phyloP scores from a whole-genome alignment of 305 asterid genomes.

The Euphrasia arctica region DNA sequence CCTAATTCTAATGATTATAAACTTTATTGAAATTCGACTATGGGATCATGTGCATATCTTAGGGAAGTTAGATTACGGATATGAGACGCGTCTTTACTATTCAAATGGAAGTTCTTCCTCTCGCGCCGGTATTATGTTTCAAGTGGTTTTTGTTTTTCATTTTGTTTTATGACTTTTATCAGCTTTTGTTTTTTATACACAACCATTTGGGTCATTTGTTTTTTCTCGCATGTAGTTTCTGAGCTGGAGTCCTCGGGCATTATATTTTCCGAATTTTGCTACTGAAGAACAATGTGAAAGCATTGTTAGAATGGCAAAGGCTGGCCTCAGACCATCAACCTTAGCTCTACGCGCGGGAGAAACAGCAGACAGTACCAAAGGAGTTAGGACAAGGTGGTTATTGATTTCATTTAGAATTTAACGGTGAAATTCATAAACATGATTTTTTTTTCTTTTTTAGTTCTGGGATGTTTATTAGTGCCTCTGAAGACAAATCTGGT shows the following conservation, averaged over 20 bases:
- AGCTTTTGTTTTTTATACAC: background rate
- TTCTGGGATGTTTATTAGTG: slow-evolving; percentile 86
- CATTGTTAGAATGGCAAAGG: slow-evolving; percentile 59
- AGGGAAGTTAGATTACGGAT: slow-evolving; percentile 8
- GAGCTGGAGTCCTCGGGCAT: slow-evolving; percentile 87
- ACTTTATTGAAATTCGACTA: slow-evolving; percentile 19
- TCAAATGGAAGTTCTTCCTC: background rate
- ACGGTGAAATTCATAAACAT: slow-evolving; percentile 17
- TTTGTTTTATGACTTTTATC: background rate
- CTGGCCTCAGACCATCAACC: slow-evolving; percentile 57
- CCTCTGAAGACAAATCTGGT: slow-evolving; percentile 88
- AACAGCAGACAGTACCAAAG: slow-evolving; percentile 71
- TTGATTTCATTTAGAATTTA: slow-evolving; percentile 21
- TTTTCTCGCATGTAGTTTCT: slow-evolving; percentile 46
- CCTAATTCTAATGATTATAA: background rate
- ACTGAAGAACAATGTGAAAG: slow-evolving; percentile 73
- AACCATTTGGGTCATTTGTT: slow-evolving; percentile 19
- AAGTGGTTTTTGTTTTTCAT: background rate
- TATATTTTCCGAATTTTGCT: slow-evolving; percentile 88
- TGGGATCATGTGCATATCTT: slow-evolving; percentile 18
- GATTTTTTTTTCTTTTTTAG: slow-evolving; percentile 35
- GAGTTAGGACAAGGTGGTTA: slow-evolving; percentile 83
- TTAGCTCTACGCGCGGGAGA: slow-evolving; percentile 87
- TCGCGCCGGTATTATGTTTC: background rate
- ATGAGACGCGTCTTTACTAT: slow-evolving; percentile 4